These are phyloP conservation scores for Pseudodiploospora longispora DNA, from an alignment of 2,329 filamentous ascomycete species.

Conservation along the genomic window DNA sequence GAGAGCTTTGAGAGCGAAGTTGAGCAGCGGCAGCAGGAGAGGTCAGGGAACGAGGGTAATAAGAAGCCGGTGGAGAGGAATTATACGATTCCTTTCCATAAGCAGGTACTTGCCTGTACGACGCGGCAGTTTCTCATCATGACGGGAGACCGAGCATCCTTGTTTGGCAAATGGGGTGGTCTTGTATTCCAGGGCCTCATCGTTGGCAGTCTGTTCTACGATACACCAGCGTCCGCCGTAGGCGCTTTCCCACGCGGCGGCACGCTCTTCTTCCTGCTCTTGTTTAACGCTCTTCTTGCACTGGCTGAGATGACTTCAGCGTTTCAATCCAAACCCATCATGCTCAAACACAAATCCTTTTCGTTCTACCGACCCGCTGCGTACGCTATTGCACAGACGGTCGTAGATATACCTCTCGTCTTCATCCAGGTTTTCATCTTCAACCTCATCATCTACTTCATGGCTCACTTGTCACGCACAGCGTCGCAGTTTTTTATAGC, in stretches of 20 bases:
- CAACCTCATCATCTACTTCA: constrained; percentile 68
- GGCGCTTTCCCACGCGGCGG: constrained; percentile 55
- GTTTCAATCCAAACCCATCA: constrained; percentile 54
- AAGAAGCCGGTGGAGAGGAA: constrained; percentile 59
- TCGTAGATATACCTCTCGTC: constrained; percentile 54
- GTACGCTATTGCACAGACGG: constrained; percentile 47
- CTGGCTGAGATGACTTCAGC: constrained; percentile 63
- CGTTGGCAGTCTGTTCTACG: constrained; percentile 72
- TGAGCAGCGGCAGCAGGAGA: constrained; percentile 33
- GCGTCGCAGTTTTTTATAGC: constrained; percentile 62
- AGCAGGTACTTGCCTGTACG: constrained; percentile 64
- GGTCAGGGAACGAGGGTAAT: constrained; percentile 50
- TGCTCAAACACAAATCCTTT: constrained; percentile 64
- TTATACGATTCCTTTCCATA: constrained; percentile 68
- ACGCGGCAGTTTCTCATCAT: constrained; percentile 74
- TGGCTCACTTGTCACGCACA: constrained; percentile 60
- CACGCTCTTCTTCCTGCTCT: constrained; percentile 40
- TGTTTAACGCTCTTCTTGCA: constrained; percentile 59
- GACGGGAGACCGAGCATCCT: constrained; percentile 63
- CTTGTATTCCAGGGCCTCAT: constrained; percentile 68
- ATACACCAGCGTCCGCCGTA: constrained; percentile 48
- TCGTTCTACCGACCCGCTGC: constrained; percentile 57
- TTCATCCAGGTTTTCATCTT: constrained; percentile 59
- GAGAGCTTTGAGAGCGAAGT: constrained; percentile 56
- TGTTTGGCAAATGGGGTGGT: constrained; percentile 75